A percentile compares a stretch with the other conserved stretches of the same genome.
Conservation (phyloP, 164 flowering plant species). For the Tinospora cordifolia region DNA sequence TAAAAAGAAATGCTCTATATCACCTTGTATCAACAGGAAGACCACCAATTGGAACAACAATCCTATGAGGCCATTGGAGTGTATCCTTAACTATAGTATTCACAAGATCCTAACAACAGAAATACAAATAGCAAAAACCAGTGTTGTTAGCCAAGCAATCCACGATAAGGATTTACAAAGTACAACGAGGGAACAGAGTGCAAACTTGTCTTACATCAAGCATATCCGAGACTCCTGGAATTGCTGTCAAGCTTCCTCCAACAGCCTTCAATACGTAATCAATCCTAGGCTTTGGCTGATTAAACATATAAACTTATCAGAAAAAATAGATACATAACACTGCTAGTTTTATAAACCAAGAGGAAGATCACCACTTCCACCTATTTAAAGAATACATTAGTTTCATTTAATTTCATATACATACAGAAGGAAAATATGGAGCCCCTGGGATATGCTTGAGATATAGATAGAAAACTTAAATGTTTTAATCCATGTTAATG, state of each 20-base stretch:
- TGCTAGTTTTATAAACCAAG: too few relatives aligned
- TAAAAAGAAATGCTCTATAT: neutral
- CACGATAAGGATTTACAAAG: neutral
- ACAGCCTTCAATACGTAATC: constrained; percentile 92
- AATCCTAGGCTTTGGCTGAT: constrained; percentile 87
- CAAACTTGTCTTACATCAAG: constrained; percentile 64
- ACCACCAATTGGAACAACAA: constrained; percentile 96
- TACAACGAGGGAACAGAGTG: neutral
- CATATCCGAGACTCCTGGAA: constrained; percentile 97
- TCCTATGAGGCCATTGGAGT: constrained; percentile 99
- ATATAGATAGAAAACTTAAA: too few relatives aligned
- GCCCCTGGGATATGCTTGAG: too few relatives aligned
- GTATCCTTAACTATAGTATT: constrained; percentile 72
- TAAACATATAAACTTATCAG: constrained; percentile 10
- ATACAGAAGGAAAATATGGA: too few relatives aligned
- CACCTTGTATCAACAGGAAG: constrained; percentile 81
- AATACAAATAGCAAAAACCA: neutral
- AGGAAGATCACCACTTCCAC: too few relatives aligned
- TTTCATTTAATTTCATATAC: too few relatives aligned
- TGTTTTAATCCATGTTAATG: too few relatives aligned
- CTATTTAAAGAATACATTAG: too few relatives aligned
- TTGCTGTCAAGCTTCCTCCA: constrained; percentile 96
- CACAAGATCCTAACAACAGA: constrained; percentile 65
- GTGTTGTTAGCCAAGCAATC: neutral
- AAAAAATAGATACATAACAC: neutral